Conservation (phyloP, 2,329 filamentous ascomycete genomes). For the Parasarocladium wereldwijsianum region DNA sequence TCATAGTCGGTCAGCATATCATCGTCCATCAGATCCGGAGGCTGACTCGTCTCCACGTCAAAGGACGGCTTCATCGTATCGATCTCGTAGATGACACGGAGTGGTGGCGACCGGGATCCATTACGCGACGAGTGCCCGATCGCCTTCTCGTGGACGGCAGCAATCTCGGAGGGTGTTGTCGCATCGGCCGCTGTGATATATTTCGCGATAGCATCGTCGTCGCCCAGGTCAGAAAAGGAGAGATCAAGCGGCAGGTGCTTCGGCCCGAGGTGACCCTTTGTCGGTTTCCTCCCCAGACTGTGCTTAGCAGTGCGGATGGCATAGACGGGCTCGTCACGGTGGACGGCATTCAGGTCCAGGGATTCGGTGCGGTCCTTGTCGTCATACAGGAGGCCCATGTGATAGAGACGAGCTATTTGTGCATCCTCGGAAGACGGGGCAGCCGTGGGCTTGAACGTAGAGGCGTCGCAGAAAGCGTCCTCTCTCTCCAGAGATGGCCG, state of each 20-base stretch:
- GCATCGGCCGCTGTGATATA: slow-evolving; percentile 15
- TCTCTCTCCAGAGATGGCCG: slow-evolving; percentile 28
- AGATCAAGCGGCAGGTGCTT: slow-evolving; percentile 20
- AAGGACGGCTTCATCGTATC: slow-evolving; percentile 16
- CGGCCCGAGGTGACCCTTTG: slow-evolving; percentile 8
- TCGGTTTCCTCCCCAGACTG: slow-evolving; percentile 12
- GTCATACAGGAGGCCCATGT: slow-evolving; percentile 29
- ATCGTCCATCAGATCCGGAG: slow-evolving; percentile 17
- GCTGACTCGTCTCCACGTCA: slow-evolving; percentile 20
- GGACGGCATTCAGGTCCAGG: slow-evolving; percentile 25
- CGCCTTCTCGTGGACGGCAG: slow-evolving; percentile 7
- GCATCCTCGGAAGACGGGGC: slow-evolving; percentile 16
- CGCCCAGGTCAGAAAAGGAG: slow-evolving; percentile 26
- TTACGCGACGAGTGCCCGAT: slow-evolving; percentile 7
- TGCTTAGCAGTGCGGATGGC: slow-evolving; percentile 21
- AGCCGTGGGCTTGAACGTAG: slow-evolving; percentile 18
- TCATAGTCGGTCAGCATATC: slow-evolving; percentile 22
- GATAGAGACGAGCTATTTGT: slow-evolving; percentile 25
- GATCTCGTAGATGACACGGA: slow-evolving; percentile 26
- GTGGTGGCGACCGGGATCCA: slow-evolving; percentile 13
- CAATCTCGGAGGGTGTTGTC: slow-evolving; percentile 1
- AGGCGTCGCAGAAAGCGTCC: slow-evolving; percentile 28
- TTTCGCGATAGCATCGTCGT: slow-evolving; percentile 22
- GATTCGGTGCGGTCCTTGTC: slow-evolving; percentile 15
- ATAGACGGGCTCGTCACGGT: slow-evolving; percentile 22